These are phyloP conservation scores for Chlamydomonas incerta DNA, from an alignment of 139 green algal species.

Conservation along the genomic window DNA sequence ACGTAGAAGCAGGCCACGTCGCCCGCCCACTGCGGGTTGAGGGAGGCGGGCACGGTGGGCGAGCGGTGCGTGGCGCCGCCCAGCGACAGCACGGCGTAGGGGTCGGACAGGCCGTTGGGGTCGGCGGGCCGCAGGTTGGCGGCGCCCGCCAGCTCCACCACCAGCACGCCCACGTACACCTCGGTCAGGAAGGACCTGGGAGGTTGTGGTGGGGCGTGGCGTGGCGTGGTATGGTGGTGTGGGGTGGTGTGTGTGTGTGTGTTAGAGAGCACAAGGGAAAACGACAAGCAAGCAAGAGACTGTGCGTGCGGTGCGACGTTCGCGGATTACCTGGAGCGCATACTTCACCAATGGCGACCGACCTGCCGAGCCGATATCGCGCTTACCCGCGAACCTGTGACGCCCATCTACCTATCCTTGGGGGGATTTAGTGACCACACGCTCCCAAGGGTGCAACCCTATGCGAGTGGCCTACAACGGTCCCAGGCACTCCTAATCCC, in stretches of 20 bases:
- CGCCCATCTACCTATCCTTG: too few species aligned
- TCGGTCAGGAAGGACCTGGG: slow-evolving; percentile 60
- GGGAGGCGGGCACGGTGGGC: slow-evolving; percentile 6
- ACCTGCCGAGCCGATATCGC: too few species aligned
- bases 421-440: too few species aligned
- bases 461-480: too few species aligned
- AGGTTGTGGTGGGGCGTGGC: background rate
- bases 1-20: slow-evolving; percentile 67
- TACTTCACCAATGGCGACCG: too few species aligned
- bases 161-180: slow-evolving; percentile 57
- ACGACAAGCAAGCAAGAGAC: too few species aligned
- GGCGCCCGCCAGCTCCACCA: slow-evolving; percentile 55
- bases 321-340: too few species aligned
- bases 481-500: too few species aligned
- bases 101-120: slow-evolving; percentile 60
- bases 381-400: too few species aligned
- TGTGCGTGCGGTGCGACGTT: too few species aligned
- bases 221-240: background rate
- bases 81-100: slow-evolving; percentile 60
- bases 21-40: slow-evolving; percentile 60
- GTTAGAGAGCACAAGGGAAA: background rate
- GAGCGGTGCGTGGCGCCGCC: background rate
- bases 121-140: slow-evolving; percentile 59
- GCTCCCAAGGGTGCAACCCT: too few species aligned
- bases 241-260: too few species aligned